Percentiles rank a stretch among this genome's conserved stretches.
phyloP scores from a whole-genome alignment of 2,329 filamentous ascomycete genomes.

The Paecilomyces variotii region DNA sequence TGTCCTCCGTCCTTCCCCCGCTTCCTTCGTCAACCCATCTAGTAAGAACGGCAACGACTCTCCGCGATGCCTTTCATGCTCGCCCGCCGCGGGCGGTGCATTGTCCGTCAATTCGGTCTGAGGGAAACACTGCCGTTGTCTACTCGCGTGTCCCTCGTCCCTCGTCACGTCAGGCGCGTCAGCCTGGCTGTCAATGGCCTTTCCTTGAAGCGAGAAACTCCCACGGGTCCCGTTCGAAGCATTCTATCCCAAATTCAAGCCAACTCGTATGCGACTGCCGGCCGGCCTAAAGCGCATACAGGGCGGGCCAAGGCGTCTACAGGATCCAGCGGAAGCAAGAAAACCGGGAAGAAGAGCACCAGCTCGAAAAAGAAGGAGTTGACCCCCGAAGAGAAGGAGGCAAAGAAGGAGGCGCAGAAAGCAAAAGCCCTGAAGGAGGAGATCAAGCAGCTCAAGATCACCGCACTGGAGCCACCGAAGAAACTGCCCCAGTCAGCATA shows the following conservation, averaged over 20 bases:
- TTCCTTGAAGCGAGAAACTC: conserved; percentile 7
- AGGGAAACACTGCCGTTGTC: conserved; percentile 15
- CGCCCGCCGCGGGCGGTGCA: conserved; percentile 21
- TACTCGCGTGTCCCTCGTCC: conserved; percentile 18
- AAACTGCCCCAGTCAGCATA: conserved; percentile 17
- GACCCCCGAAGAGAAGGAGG: conserved; percentile 23
- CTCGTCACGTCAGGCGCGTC: conserved; percentile 20
- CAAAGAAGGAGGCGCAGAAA: conserved; percentile 21
- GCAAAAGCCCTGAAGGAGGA: conserved; percentile 21
- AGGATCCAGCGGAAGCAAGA: conserved; percentile 11
- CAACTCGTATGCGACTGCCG: conserved; percentile 24
- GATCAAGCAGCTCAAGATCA: conserved; percentile 26
- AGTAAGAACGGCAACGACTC: neutral
- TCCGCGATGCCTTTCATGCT: conserved; percentile 24
- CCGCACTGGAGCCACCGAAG: conserved; percentile 29
- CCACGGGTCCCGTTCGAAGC: conserved; percentile 6
- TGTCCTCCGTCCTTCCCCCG: neutral
- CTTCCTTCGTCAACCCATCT: neutral
- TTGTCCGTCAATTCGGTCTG: conserved; percentile 21
- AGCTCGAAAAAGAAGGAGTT: conserved; percentile 24
- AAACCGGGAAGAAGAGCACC: conserved; percentile 13
- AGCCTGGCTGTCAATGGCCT: conserved; percentile 13
- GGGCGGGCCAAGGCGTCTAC: conserved; percentile 18
- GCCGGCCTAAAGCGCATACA: conserved; percentile 22
- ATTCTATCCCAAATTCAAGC: conserved; percentile 15